Conservation (phyloP, 164 flowering plant genomes). For the Vitis vinifera region ASM3070453v1 NC_081810.1:1925001-1925500, state of each 20-base stretch:
- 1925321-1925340: not conserved
- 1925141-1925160: too few species aligned
- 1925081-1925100: slow-evolving; percentile 40
- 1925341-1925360: not conserved
- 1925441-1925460: slow-evolving; percentile 23
- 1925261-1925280: slow-evolving; percentile 26
- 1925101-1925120: slow-evolving; percentile 27
- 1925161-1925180: too few species aligned
- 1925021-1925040: slow-evolving; percentile 28
- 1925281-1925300: slow-evolving; percentile 28
- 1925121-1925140: not conserved
- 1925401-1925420: slow-evolving; percentile 29
- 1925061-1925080: slow-evolving; percentile 42
- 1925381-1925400: slow-evolving; percentile 3
- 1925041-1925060: slow-evolving; percentile 35
- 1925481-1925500: slow-evolving; percentile 1
- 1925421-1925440: slow-evolving; percentile 25
- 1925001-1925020: slow-evolving; percentile 29
- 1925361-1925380: too few species aligned
- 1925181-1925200: too few species aligned
- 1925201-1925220: too few species aligned
- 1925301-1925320: slow-evolving; percentile 24
- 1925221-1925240: slow-evolving; percentile 17
- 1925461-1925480: slow-evolving; percentile 31
- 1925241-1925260: slow-evolving; percentile 15